Evolutionary conservation across 2,329 filamentous ascomycete genomes (phyloP).

Genomic region (Stachybotrys chlorohalonatus): DNA sequence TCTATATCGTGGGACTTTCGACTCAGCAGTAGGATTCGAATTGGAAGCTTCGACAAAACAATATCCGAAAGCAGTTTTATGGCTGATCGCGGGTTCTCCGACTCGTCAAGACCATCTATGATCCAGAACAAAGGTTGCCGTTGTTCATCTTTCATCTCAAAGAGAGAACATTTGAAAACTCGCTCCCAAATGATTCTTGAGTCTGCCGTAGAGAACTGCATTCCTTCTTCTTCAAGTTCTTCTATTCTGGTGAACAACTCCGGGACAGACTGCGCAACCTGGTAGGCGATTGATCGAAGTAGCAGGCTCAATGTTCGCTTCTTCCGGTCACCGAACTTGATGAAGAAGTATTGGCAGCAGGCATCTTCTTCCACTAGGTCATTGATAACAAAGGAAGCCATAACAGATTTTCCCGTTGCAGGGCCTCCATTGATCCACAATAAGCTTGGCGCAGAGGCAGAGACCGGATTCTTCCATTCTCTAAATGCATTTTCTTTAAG

Average conservation of each 20-base stretch:
- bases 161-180: slow-evolving; percentile 20
- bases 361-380: slow-evolving; percentile 8
- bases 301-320: slow-evolving; percentile 11
- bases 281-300: slow-evolving; percentile 21
- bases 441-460: slow-evolving; percentile 5
- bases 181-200: slow-evolving; percentile 18
- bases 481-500: slow-evolving; percentile 9
- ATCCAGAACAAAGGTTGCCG: slow-evolving; percentile 21
- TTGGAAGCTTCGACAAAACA: slow-evolving; percentile 7
- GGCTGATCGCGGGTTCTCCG: slow-evolving; percentile 10
- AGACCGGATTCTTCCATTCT: slow-evolving; percentile 10
- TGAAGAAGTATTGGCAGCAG: slow-evolving; percentile 16
- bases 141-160: slow-evolving; percentile 7
- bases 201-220: slow-evolving; percentile 15
- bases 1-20: slow-evolving; percentile 14
- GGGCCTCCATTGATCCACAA: slow-evolving; percentile 22
- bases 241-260: slow-evolving; percentile 11
- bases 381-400: slow-evolving; percentile 20
- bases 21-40: slow-evolving; percentile 20
- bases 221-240: slow-evolving; percentile 11
- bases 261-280: slow-evolving; percentile 13
- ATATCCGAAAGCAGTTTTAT: slow-evolving; percentile 17
- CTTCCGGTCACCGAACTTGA: slow-evolving; percentile 9
- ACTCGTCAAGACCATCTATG: slow-evolving; percentile 7
- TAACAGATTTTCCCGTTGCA: slow-evolving; percentile 24